These are phyloP conservation scores for Millerozyma miso DNA, from an alignment of 805 yeast genomes.

Conservation along the genomic window DNA sequence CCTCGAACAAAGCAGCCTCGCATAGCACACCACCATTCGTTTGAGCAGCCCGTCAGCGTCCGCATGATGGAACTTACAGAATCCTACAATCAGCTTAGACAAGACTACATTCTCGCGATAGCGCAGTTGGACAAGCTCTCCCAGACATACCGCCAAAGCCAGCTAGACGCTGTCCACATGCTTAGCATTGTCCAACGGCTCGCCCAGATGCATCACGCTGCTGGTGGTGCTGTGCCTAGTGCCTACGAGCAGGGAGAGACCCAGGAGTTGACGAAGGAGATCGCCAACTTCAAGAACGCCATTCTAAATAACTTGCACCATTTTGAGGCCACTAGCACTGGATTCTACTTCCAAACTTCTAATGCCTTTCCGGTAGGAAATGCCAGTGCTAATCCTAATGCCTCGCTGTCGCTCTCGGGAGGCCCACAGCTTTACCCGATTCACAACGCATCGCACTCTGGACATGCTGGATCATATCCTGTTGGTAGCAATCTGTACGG, in stretches of 20 bases:
- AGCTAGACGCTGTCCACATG: conserved; percentile 49
- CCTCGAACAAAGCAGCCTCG: conserved; percentile 8
- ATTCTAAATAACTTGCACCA: conserved; percentile 8
- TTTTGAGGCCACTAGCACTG: background rate
- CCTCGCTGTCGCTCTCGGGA: conserved; percentile 1
- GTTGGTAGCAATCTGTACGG: background rate
- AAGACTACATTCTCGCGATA: conserved; percentile 40
- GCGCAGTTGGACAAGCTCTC: conserved; percentile 44
- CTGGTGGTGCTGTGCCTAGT: conserved; percentile 2
- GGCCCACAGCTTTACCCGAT: conserved; percentile 6
- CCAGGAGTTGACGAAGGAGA: conserved; percentile 7
- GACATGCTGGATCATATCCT: background rate
- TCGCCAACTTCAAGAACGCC: conserved; percentile 9
- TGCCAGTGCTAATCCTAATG: background rate
- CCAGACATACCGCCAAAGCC: conserved; percentile 46
- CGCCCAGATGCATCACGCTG: conserved; percentile 16
- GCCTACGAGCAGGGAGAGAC: conserved; percentile 6
- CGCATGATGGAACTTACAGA: conserved; percentile 33
- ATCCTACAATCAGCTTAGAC: conserved; percentile 32
- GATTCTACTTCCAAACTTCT: conserved; percentile 3
- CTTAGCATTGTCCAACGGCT: conserved; percentile 36
- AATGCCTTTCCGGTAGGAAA: conserved; percentile 3
- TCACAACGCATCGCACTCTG: background rate
- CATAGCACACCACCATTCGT: conserved; percentile 9
- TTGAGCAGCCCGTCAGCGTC: conserved; percentile 7